Conservation (phyloP, 1,139 yeast genomes). For the Kodamaea sp. region DNA sequence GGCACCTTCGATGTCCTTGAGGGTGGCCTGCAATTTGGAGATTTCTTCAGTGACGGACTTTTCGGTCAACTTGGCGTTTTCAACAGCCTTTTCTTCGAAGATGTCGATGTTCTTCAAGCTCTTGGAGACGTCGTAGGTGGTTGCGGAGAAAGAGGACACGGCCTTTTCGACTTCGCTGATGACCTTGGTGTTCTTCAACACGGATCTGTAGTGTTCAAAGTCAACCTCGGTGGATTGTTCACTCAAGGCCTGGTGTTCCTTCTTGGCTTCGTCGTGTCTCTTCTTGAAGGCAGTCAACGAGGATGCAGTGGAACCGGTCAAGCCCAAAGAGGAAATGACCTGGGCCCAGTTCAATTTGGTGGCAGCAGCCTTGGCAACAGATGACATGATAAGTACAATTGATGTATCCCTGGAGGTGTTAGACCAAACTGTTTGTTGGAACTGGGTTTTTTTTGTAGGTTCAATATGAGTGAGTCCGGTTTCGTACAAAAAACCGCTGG, state of each 20-base stretch:
- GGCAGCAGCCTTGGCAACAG: conserved; percentile 68
- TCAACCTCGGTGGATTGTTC: conserved; percentile 78
- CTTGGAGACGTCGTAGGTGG: conserved; percentile 81
- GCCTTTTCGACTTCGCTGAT: conserved; percentile 82
- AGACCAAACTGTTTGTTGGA: too few relatives aligned
- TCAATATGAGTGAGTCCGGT: too few relatives aligned
- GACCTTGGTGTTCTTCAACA: conserved; percentile 78
- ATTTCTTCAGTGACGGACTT: conserved; percentile 84
- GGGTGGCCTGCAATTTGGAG: conserved; percentile 80
- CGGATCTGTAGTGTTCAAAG: conserved; percentile 74
- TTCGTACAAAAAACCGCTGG: too few relatives aligned
- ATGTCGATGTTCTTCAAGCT: conserved; percentile 90
- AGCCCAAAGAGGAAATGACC: conserved; percentile 83
- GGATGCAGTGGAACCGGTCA: conserved; percentile 89
- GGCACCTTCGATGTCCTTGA: conserved; percentile 91
- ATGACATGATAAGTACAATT: too few relatives aligned
- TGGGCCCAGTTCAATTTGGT: conserved; percentile 94
- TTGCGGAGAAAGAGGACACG: conserved; percentile 75
- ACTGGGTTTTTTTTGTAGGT: too few relatives aligned
- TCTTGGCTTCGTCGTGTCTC: conserved; percentile 97
- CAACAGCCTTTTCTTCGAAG: conserved; percentile 93
- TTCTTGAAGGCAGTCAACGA: conserved; percentile 91
- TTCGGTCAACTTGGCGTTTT: conserved; percentile 94
- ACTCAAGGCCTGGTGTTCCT: conserved; percentile 67
- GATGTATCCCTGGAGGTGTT: too few relatives aligned